phyloP scores from a whole-genome alignment of 352 stramenopile genomes.

The Aphanomyces euteiches region DNA sequence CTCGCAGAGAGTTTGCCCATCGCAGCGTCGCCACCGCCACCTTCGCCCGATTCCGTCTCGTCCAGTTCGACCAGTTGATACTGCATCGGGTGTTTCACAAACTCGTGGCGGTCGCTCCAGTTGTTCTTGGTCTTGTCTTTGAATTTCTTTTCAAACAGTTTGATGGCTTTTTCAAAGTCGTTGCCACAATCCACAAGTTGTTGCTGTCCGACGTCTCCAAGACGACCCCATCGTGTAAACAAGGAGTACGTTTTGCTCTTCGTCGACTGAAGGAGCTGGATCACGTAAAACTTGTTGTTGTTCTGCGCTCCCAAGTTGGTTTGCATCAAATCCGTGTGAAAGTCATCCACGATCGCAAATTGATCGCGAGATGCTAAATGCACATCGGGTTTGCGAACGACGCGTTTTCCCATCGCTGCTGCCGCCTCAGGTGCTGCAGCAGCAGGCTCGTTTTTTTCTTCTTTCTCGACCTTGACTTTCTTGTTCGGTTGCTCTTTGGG shows the following conservation, averaged over 20 bases:
- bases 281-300: conserved; percentile 30
- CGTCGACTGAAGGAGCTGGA: conserved; percentile 18
- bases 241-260: neutral
- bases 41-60: neutral
- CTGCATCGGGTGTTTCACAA: neutral
- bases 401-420: no score
- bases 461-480: neutral
- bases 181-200: conserved; percentile 1
- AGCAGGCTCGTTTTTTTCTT: neutral
- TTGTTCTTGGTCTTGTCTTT: conserved; percentile 24
- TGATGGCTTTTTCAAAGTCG: conserved; percentile 5
- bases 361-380: conserved; percentile 8
- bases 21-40: conserved; percentile 8
- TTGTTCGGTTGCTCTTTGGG: neutral
- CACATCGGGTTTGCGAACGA: neutral
- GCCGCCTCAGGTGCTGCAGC: no score
- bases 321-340: conserved; percentile 13
- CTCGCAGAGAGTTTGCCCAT: neutral
- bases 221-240: conserved; percentile 19
- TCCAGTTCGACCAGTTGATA: conserved; percentile 6
- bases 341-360: conserved; percentile 17
- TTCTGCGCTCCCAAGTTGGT: conserved; percentile 16
- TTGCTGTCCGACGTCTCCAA: conserved; percentile 13
- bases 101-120: conserved; percentile 7
- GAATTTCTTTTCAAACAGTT: conserved; percentile 25